Evolutionary conservation across 345 rosid species (phyloP), one percentile per base, ranked within the genome.

Genomic region (Isatis tinctoria): DNA sequence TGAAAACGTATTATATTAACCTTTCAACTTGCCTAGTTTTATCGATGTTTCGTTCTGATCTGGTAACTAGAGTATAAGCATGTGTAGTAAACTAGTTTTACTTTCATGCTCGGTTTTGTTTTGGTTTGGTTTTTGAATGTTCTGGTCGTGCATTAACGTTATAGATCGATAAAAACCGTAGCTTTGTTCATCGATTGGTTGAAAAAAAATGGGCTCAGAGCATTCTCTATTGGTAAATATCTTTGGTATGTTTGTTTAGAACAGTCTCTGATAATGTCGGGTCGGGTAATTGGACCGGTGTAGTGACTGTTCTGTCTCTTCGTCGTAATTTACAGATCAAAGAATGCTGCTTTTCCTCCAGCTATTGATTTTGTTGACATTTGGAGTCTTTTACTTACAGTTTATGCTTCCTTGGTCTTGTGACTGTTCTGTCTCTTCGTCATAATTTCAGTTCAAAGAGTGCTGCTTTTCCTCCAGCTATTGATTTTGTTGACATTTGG

Each of bases 31-130:
- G 56, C 57, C 7, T 75, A 53, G 74, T 37, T 75, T 22, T 22
- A 75, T 49, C 63, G 74, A 67, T 49, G 63, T 40, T 67, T 49
- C 22, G 67, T 74, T 68, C 62, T 60, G 73, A 75, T 75, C 79
- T 60, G 64, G 22, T 40, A 0, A 8, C 4, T 72, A 13, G 60
- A 48, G 2, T 16, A 9, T 56, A 41, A 12, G 52, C 37, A 33
- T 67, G 67, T 54, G 35, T 24, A 10, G 24, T 22, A 27, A 47
- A 13, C 60, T 45, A 20, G 59, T 57, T 26, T 54, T 28, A 6
- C 28, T 69, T 67, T 30, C 54, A 41, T 48, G 39, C 14, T 57
- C 4, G 52, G 12, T 65, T 65, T 56, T 27, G 47, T 61, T 48
- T 72, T 37, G 30, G 68, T 49, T 13, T 26, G 18, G n/a, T 33